Percentiles rank a stretch among this genome's conserved stretches.
These are phyloP conservation scores for Perkinsus chesapeaki DNA, from an alignment of 169 alveolate genomes.

Conservation along the genomic window DNA sequence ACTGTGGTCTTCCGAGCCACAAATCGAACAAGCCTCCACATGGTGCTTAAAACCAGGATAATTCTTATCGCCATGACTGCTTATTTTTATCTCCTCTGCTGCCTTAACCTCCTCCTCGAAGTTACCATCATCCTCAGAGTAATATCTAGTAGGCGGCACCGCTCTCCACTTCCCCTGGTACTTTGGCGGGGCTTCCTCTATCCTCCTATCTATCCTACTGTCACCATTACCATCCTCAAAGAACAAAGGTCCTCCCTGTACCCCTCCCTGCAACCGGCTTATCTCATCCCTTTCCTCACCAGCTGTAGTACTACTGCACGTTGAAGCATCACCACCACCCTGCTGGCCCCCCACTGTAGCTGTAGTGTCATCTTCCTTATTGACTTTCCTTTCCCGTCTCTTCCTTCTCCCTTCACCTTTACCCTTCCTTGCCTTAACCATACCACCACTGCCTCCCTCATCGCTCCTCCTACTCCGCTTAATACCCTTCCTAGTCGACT, in stretches of 20 bases:
- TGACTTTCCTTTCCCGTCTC: background rate
- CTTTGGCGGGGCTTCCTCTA: background rate
- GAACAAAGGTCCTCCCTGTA: background rate
- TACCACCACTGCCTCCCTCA: too few species aligned
- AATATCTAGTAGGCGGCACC: background rate
- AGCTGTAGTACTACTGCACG: background rate
- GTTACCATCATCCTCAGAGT: background rate
- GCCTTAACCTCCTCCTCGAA: background rate
- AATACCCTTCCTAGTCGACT: background rate
- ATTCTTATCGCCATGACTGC: background rate
- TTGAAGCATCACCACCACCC: background rate
- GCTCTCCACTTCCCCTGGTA: background rate
- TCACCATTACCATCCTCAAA: background rate
- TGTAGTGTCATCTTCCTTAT: background rate
- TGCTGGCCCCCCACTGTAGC: background rate
- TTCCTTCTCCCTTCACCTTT: background rate
- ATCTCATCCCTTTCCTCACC: background rate
- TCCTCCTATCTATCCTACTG: background rate
- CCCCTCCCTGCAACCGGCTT: background rate
- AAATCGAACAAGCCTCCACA: background rate
- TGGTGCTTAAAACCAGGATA: background rate
- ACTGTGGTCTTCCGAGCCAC: background rate
- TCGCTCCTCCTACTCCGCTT: background rate
- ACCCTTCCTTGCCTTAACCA: too few species aligned
- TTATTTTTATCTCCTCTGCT: background rate